Evolutionary conservation across 495 filamentous ascomycete species (phyloP).

Genomic region (Trichoderma asperelloides): DNA sequence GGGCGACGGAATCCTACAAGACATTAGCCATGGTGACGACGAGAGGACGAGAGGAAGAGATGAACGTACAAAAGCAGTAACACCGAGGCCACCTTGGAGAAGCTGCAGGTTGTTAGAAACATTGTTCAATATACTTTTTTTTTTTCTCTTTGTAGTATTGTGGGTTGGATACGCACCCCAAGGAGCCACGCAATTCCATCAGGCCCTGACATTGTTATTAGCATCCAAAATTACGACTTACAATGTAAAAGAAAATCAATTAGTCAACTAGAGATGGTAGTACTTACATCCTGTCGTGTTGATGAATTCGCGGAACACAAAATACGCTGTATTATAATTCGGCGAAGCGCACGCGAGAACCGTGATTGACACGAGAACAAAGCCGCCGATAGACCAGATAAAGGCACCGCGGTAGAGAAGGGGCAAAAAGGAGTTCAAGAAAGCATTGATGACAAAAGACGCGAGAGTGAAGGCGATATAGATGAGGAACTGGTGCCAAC

Average conservation of each 20-base stretch:
- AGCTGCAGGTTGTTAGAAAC: neutral
- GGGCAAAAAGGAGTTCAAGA: conserved; percentile 53
- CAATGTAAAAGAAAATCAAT: neutral
- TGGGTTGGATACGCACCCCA: neutral
- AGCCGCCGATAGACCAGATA: conserved; percentile 59
- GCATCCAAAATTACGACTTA: neutral
- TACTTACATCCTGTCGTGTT: conserved; percentile 38
- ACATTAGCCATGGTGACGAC: neutral
- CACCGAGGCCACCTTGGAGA: neutral
- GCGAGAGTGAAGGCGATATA: conserved; percentile 58
- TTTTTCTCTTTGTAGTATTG: neutral
- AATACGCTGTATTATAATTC: conserved; percentile 49
- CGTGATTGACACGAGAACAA: conserved; percentile 59
- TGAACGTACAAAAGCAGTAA: neutral
- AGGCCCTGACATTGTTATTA: neutral
- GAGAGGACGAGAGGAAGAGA: neutral
- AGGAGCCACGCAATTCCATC: conserved; percentile 1
- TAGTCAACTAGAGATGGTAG: neutral
- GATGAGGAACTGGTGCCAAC: conserved; percentile 69
- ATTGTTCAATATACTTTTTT: no score
- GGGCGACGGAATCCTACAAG: neutral
- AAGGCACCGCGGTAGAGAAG: conserved; percentile 55
- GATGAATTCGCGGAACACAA: conserved; percentile 39
- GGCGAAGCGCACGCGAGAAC: conserved; percentile 54
- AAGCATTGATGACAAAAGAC: conserved; percentile 58